A percentile compares a stretch with the other conserved stretches of the same genome.
phyloP scores from a whole-genome alignment of 2,329 filamentous ascomycete genomes.

The Colletotrichum camelliae region DNA sequence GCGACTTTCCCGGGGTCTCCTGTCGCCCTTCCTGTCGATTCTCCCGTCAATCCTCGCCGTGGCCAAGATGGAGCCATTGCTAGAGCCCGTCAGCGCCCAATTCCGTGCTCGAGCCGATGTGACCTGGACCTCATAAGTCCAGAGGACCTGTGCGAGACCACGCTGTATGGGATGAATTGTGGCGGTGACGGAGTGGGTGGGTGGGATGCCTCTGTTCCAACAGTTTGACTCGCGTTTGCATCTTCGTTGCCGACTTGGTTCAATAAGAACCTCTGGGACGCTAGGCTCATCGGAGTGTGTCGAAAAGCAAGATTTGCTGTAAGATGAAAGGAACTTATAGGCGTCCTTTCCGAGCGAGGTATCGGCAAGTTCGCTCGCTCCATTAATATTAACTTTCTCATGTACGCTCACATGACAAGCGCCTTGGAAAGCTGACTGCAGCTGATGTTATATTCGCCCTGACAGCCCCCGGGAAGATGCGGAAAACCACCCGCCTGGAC shows the following conservation, averaged over 20 bases:
- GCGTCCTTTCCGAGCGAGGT: too few species aligned
- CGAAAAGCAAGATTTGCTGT: too few species aligned
- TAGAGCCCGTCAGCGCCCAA: neutral
- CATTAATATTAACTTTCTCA: too few species aligned
- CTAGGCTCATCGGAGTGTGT: neutral
- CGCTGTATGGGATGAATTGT: neutral
- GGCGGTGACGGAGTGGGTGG: neutral
- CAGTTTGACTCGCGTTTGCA: neutral
- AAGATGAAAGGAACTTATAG: too few species aligned
- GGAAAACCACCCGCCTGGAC: too few species aligned
- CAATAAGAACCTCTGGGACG: too few species aligned
- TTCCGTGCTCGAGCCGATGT: neutral
- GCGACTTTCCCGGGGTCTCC: too few species aligned
- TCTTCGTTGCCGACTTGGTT: neutral
- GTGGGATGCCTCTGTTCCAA: accelerated
- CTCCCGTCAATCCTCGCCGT: neutral
- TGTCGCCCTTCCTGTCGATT: neutral
- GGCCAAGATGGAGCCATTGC: neutral
- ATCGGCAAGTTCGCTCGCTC: too few species aligned
- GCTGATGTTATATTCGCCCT: too few species aligned
- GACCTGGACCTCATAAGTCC: neutral
- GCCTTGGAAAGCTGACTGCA: too few species aligned
- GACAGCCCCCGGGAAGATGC: too few species aligned
- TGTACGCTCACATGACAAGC: too few species aligned
- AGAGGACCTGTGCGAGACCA: neutral